Base-by-base conservation (phyloP, 2,329 filamentous ascomycete species). In the Colletotrichum sp. region DNA sequence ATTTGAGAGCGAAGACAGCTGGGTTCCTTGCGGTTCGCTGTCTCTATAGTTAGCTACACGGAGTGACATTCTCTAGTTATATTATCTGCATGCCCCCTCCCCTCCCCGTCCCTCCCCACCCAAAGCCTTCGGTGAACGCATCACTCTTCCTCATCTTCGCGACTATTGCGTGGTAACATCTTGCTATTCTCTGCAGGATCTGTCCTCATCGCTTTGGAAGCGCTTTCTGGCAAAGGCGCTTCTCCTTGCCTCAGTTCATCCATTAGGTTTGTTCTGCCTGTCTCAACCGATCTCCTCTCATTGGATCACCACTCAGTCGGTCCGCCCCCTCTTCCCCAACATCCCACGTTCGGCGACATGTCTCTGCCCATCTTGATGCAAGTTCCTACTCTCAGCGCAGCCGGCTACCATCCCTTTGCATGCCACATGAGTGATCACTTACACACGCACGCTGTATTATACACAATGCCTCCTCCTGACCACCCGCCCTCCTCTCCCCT, bases 351-450 rank as follows among this genome's bases (percentile, higher is more conserved):
- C 9, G n/a, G 34, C 65, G 62, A 24, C 71, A 73, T 55, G 38
- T 63, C 65, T 69, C 56, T 69, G 43, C 58, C 32, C 36, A 70
- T 73, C 43, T 63, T 43, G 32, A 69, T 48, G 71, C 66, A 73
- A 63, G 65, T 63, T 30, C 59, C 13, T 24, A n/a, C 28, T 24
- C 34, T 43, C 30, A 24, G 62, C n/a, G 56, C n/a, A 18, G 43
- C 55, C 28, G 56, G 65, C 56, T 56, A n/a, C 10, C n/a, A 59
- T 18, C 32, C 38, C 56, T 73, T 63, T 69, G 38, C 65, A 63
- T 73, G 34, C 55, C 64, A 69, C 28, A 34, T 26, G 32, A n/a
- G 7, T 18, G 30, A 24, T 38, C 59, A 63, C 32, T 38, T 38
- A 38, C 32, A 62, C 12, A 21, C 30, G 13, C 30, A 14, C 38